These are phyloP conservation scores for Xerocomus brunneocitrinus DNA, from an alignment of 768 basidiomycete species.

Conservation along the genomic window DNA sequence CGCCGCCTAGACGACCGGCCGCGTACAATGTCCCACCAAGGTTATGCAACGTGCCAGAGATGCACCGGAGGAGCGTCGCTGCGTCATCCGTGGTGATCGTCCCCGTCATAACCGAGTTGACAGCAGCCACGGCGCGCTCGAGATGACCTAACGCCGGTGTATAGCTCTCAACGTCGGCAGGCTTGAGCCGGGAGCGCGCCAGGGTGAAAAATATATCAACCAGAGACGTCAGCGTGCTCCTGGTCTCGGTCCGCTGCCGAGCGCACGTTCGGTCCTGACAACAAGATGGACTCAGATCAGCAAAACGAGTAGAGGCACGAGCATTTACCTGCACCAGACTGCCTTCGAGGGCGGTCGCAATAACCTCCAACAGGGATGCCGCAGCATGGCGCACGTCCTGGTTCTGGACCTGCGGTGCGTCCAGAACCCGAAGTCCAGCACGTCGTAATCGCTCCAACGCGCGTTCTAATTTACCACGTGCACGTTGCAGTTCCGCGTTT, in stretches of 20 bases:
- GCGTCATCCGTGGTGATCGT: constrained; percentile 15
- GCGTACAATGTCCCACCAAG: constrained; percentile 69
- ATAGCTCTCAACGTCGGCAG: constrained; percentile 44
- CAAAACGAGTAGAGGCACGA: neutral
- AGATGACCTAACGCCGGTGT: constrained; percentile 44
- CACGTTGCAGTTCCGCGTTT: constrained; percentile 26
- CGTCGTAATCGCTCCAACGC: constrained; percentile 58
- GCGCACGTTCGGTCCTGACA: constrained; percentile 3
- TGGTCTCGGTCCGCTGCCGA: constrained; percentile 16
- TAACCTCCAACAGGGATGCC: constrained; percentile 33
- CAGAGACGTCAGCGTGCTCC: constrained; percentile 39
- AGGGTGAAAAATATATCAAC: constrained; percentile 56
- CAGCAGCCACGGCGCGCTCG: constrained; percentile 34
- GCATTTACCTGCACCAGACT: constrained; percentile 29
- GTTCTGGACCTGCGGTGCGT: constrained; percentile 22
- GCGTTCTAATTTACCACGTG: constrained; percentile 52
- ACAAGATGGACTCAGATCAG: neutral
- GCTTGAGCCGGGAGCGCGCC: constrained; percentile 40
- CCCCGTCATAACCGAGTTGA: constrained; percentile 11
- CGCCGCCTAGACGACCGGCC: constrained; percentile 52
- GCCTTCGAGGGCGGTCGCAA: constrained; percentile 32
- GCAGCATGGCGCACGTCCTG: constrained; percentile 10
- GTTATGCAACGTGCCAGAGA: constrained; percentile 70
- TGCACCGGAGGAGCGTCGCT: constrained; percentile 61
- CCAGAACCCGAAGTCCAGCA: constrained; percentile 44